Evolutionary conservation across 164 flowering plant species (phyloP), one percentile per base, ranked within the genome.

Genomic region (Euptelea pleiosperma): DNA sequence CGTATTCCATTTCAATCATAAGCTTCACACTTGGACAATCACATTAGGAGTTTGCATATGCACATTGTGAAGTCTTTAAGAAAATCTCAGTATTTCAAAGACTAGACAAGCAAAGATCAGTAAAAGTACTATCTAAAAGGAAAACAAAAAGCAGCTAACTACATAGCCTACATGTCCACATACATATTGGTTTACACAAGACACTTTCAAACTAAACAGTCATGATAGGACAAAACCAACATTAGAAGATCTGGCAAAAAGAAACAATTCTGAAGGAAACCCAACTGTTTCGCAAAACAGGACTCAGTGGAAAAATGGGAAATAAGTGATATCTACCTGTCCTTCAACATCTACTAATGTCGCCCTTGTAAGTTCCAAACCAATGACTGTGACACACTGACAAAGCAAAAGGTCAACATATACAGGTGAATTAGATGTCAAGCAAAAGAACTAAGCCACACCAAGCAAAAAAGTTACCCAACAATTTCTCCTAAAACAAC

Each of bases 281-380:
- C n/a, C 10, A 47, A 28, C n/a, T 25, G 43, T 37, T 39, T 41
- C 26, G 12, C 15, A 39, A 63, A 56, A 44, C 31, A 52, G 12
- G 22, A 43, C 19, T 10, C 5, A 10, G 36, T 24, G 52, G 6
- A 28, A 49, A 43, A 52, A 28, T 22, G 24, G 15, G 8, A 43
- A 42, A 12, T 18, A 19, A 39, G 21, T 14, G 48, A 49, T 52
- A 19, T 8, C 25, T 66, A 86, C 99, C 95, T 81, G 75, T 57
- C 96, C 96, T 66, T 79, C 65, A 30, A 78, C 49, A 74, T 88
- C 93, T 37, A 88, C 96, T 61, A 93, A 51, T 37, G 97, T 93
- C 44, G 79, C 79, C 60, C 91, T 81, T 50, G 99, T 86, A 28
- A 93, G 92, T 79, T 93, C 99, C 18, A 90, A 85, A n/a, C 99